Base-by-base conservation (phyloP, 768 basidiomycete species). In the Kwoniella pini region DNA sequence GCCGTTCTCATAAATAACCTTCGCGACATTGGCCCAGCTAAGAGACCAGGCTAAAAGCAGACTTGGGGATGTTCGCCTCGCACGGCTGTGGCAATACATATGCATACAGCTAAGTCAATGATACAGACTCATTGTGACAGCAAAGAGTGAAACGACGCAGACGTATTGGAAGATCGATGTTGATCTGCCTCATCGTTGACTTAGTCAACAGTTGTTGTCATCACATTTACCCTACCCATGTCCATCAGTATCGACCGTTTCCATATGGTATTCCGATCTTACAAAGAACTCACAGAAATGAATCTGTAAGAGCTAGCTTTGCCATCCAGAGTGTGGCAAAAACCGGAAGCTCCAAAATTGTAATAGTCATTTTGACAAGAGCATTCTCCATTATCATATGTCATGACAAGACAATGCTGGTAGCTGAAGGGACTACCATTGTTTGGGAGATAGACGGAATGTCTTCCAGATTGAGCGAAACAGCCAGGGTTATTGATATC, bases 401-500 rank as follows among this genome's bases (percentile, higher is more conserved):
- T 57, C 24, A 31, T 44, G 10, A 57, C 55, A n/a, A 57, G 45
- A 45, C 55, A 57, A 26, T 46, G 45, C 2, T 57, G 55, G 36
- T 57, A 44, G 33, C 33, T 57, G 55, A 57, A 46, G 2, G 45
- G 36, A 19, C 17, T 31, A 1, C 55, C 55, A n/a, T 44, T 57
- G 55, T 57, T 57, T 30, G 55, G 55, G 33, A 57, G 43, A 33
- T 57, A 57, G 22, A 57, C 55, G 7, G 55, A 57, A 9, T 49
- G 30, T 45, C 55, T 46, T 19, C 45, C 33, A n/a, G 33, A 33
- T 36, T 57, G 55, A 33, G 45, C 44, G 31, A 57, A 57, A 21
- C 55, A 57, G 19, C 55, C 55, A 9, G 44, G 44, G 36, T 57
- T 57, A 45, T 57, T 44, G 44, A 57, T 57, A n/a, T 57, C 55